phyloP scores from a whole-genome alignment of 2,329 filamentous ascomycete genomes.

The Ophiosphaerella narmari region DNA sequence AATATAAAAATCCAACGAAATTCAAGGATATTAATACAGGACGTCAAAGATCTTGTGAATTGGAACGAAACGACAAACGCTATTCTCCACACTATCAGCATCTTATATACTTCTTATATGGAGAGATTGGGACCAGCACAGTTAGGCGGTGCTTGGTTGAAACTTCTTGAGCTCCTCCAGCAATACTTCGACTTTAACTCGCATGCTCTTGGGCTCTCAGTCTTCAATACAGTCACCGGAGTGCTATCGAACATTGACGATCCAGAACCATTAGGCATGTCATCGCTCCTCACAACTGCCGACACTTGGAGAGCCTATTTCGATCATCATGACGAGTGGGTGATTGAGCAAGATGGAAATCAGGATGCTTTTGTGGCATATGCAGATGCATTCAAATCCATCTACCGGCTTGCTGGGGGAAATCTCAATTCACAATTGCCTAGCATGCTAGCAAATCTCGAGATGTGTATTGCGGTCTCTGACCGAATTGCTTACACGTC shows the following conservation, averaged over 20 bases:
- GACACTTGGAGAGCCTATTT: constrained; percentile 43
- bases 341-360: constrained; percentile 53
- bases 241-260: constrained; percentile 43
- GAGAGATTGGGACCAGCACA: constrained; percentile 69
- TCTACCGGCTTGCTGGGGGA: constrained; percentile 74
- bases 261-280: constrained; percentile 22
- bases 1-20: constrained; percentile 50
- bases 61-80: constrained; percentile 50
- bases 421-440: constrained; percentile 66
- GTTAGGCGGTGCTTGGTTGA: constrained; percentile 76
- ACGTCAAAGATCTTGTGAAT: constrained; percentile 22
- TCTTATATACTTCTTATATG: constrained; percentile 76
- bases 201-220: constrained; percentile 49
- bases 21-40: constrained; percentile 14
- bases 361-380: constrained; percentile 88
- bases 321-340: constrained; percentile 28
- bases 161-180: constrained; percentile 72
- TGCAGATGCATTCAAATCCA: constrained; percentile 72
- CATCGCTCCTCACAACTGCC: constrained; percentile 39
- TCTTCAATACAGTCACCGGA: constrained; percentile 47
- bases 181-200: constrained; percentile 49
- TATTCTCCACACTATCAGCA: constrained; percentile 43
- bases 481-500: constrained; percentile 69
- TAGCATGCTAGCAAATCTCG: constrained; percentile 72
- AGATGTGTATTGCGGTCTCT: constrained; percentile 72